A percentile compares a stretch with the other conserved stretches of the same genome.
Evolutionary conservation across 2,329 filamentous ascomycete genomes (phyloP).

Genomic region (Cercospora sesami): DNA sequence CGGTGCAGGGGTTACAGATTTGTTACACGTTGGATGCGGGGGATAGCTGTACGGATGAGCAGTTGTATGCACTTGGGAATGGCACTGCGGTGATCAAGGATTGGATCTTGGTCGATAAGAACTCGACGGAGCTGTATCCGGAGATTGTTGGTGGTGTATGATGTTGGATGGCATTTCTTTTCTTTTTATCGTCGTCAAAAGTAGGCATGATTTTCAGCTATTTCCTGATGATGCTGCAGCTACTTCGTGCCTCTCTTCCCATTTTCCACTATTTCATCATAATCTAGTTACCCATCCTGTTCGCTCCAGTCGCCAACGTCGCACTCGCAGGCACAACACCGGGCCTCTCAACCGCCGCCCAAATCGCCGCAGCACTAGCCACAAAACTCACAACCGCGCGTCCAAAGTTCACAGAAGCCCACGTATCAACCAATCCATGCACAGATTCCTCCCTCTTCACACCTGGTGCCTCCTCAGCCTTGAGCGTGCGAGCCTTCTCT

Average conservation of each 20-base stretch:
- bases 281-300: constrained; percentile 23
- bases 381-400: constrained; percentile 38
- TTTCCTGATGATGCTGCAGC: no score
- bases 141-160: constrained; percentile 11
- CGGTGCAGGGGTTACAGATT: constrained; percentile 22
- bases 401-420: constrained; percentile 56
- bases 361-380: constrained; percentile 30
- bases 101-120: constrained; percentile 23
- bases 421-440: constrained; percentile 57
- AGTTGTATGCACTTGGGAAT: constrained; percentile 18
- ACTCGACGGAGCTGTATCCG: constrained; percentile 21
- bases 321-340: constrained; percentile 32
- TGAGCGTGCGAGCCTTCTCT: constrained; percentile 45
- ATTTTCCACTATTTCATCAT: no score
- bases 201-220: no score
- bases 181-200: no score
- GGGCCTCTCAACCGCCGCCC: constrained; percentile 35
- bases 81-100: constrained; percentile 21
- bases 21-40: constrained; percentile 22
- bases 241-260: no score
- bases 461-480: constrained; percentile 41
- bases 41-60: constrained; percentile 22
- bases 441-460: constrained; percentile 47
- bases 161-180: no score
- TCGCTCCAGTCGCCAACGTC: constrained; percentile 30